Base-by-base conservation (phyloP, 805 yeast genomes). In the Saturnispora saitoi region DNA sequence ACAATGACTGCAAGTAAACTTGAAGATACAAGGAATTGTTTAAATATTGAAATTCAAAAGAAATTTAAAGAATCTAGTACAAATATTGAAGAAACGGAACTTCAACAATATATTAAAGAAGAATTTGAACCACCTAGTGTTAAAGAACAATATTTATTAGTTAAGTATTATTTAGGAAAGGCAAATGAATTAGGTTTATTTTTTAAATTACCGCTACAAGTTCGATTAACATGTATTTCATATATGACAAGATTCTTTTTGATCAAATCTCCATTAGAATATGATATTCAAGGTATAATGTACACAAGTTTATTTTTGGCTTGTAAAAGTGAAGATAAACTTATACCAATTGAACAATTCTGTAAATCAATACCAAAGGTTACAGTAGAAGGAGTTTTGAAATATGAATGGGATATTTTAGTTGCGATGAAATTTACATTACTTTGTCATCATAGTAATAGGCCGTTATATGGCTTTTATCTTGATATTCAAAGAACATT, bases 391-490 rank as follows among this genome's bases (percentile, higher is more conserved):
- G 78, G 82, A 34, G 80, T 93, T 30, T 66, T 91, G 48, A 83
- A 81, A 51, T 71, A 87, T 48, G 99, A 93, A 66, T 93, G 88
- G 60, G 70, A 73, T 40, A 74, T 93, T 4, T 67, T 90, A 48
- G 86, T 80, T 64, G 74, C 86, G 9, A 70, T 93, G 57, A 72
- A 80, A 51, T 93, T 93, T 65, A 83, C 95, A 0, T 69, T 93
- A 44, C 62, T 82, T 53, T 91, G 85, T 9, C 98, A 91, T 63
- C 96, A 88, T 66, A 95, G 97, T 2, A 83, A 78, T 65, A 73
- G 83, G 53, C 88, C 98, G 0, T 66, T 93, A n/a, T 93, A 90
- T 63, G 99, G 99, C 20, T 90, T 91, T 62, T 91, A 84, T 65
- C 75, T 91, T 42, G 99, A 93, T 65, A 77, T 90, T 54, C 99